Evolutionary conservation across 2,329 filamentous ascomycete genomes (phyloP), one percentile per base, ranked within the genome.

Genomic region (Helminthosporium solani): DNA sequence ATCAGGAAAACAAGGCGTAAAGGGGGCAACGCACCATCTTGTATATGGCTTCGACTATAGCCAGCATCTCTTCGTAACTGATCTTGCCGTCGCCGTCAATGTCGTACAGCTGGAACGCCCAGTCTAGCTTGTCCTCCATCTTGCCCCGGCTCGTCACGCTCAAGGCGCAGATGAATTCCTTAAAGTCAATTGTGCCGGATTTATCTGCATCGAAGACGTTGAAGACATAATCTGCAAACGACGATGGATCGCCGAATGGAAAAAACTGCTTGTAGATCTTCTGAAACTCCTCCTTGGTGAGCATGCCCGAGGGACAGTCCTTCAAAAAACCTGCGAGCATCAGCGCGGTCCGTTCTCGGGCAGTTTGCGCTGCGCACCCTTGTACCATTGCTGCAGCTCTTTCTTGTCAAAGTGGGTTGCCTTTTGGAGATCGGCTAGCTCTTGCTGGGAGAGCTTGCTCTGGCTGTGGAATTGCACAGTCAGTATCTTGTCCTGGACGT

Each of bases 181-280:
- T 97, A 75, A 99, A 99, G 75, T 99, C 94, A 68, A 99, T 99
- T 60, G 88, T 92, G 57, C 94, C 94, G 35, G 90, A 96, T 67
- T 95, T 95, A 75, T 99, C 94, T 68, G 89, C 88, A 72, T 99
- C 94, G 72, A 99, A 99, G 31, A 99, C 94, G 63, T 96, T 96
- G 78, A 99, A 99, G 52, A 99, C 94, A 71, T 97, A 97, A 75
- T 97, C 92, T 70, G 94, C 94, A 70, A 99, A 99, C 2, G 89
- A 94, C 20, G 90, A 95, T 3, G 94, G 94, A 70, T 99, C 94
- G 58, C 94, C 94, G 66, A 97, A 97, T 12, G 94, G 94, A 73
- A 99, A 99, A 81, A 99, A 99, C 73, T 97, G 94, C 63, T 94
- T 89, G 75, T 99, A 99, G 66, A 99, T 99, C 77, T 97, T 97